Conservation (phyloP, 2,329 filamentous ascomycete genomes). For the Penicillium corylophilum region DNA sequence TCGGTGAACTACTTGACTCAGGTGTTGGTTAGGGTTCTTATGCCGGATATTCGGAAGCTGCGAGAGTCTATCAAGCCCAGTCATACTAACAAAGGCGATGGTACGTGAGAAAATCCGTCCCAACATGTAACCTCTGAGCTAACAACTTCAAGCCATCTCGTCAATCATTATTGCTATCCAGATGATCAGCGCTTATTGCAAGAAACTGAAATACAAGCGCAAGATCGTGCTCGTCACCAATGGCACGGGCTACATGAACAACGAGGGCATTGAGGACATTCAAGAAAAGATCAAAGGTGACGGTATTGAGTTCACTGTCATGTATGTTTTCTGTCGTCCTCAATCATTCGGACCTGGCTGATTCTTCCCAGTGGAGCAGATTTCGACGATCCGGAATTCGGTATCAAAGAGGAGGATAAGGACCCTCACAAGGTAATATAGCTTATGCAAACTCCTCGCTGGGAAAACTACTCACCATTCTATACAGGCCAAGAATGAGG, state of each 20-base stretch:
- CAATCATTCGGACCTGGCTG: conserved; percentile 17
- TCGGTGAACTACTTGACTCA: conserved; percentile 5
- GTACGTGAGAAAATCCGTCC: conserved; percentile 35
- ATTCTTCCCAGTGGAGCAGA: conserved; percentile 69
- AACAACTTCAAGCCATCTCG: conserved; percentile 59
- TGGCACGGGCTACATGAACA: conserved; percentile 70
- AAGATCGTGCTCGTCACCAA: conserved; percentile 85
- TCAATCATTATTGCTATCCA: conserved; percentile 81
- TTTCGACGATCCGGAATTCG: conserved; percentile 87
- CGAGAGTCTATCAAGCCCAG: conserved; percentile 66
- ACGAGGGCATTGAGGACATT: conserved; percentile 69
- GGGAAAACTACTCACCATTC: conserved; percentile 13
- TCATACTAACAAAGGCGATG: conserved; percentile 69
- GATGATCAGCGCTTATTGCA: conserved; percentile 79
- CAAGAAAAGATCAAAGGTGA: conserved; percentile 70
- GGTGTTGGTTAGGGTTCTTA: conserved; percentile 50
- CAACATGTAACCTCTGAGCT: background rate
- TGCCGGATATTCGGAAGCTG: conserved; percentile 68
- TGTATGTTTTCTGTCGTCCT: conserved; percentile 57
- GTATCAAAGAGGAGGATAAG: conserved; percentile 90
- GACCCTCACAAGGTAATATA: conserved; percentile 61
- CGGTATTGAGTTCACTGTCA: conserved; percentile 72
- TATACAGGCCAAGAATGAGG: conserved; percentile 67
- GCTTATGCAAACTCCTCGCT: background rate
- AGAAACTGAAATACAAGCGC: conserved; percentile 76